Conservation (phyloP, 2,329 filamentous ascomycete genomes). For the Calonectria pauciramosa region DNA sequence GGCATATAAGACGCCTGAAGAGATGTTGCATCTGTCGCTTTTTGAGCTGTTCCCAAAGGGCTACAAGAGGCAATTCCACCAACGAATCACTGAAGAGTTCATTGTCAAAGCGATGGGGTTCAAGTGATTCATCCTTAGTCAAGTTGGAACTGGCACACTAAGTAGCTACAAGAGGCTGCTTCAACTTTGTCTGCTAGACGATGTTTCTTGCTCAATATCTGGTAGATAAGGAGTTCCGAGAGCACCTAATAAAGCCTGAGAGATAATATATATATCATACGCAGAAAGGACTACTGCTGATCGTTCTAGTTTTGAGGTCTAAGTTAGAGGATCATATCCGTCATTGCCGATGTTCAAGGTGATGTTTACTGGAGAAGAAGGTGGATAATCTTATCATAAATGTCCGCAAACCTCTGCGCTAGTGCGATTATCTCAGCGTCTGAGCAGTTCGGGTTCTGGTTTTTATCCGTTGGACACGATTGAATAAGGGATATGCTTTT, state of each 20-base stretch:
- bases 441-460: too few relatives aligned
- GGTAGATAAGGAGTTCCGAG: not conserved
- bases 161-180: not conserved
- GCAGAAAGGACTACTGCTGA: not conserved
- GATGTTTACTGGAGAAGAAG: too few relatives aligned
- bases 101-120: too few relatives aligned
- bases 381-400: too few relatives aligned
- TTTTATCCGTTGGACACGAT: not conserved
- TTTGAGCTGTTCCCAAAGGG: not conserved
- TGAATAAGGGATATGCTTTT: not conserved
- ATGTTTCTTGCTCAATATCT: not conserved
- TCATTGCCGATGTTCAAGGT: too few relatives aligned
- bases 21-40: too few relatives aligned
- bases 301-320: not conserved
- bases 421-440: not conserved
- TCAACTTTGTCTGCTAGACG: not conserved
- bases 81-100: too few relatives aligned
- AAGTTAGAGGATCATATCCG: not conserved
- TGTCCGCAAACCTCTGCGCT: not conserved
- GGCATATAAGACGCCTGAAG: too few relatives aligned
- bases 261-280: too few relatives aligned
- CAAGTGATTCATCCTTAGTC: too few relatives aligned
- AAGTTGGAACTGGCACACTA: too few relatives aligned
- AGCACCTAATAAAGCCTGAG: too few relatives aligned
- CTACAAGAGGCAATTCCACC: not conserved